Conservation (phyloP, 306 rosid species). For the Astragalus glycyphyllos region DNA sequence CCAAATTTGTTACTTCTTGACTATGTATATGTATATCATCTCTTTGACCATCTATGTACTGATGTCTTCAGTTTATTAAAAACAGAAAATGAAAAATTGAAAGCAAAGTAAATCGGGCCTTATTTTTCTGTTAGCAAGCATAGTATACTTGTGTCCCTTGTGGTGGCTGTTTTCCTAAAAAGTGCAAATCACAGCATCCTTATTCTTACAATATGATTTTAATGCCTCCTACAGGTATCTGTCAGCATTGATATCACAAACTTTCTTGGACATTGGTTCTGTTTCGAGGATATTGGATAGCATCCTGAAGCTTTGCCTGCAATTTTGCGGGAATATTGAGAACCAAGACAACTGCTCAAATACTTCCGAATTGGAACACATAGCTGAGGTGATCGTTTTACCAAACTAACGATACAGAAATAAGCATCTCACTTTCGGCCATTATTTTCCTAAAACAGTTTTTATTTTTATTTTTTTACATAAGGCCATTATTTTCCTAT, state of each 20-base stretch:
- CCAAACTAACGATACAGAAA: constrained; percentile 27
- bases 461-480: too few relatives aligned
- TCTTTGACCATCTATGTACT: too few relatives aligned
- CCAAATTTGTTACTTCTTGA: too few relatives aligned
- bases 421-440: background rate
- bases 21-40: too few relatives aligned
- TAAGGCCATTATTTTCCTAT: background rate
- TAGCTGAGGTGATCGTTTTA: constrained; percentile 74
- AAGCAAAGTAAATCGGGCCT: too few relatives aligned
- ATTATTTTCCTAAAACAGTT: constrained; percentile 16
- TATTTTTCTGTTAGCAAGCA: constrained; percentile 3
- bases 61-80: too few relatives aligned
- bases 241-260: constrained; percentile 89
- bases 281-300: constrained; percentile 95
- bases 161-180: constrained; percentile 23
- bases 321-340: constrained; percentile 90
- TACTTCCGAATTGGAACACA: constrained; percentile 82
- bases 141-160: constrained; percentile 31
- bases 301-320: constrained; percentile 96
- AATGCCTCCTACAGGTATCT: constrained; percentile 64
- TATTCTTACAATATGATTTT: constrained; percentile 26
- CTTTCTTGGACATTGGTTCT: constrained; percentile 97
- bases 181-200: constrained; percentile 20
- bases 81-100: too few relatives aligned
- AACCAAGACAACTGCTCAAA: constrained; percentile 79